Evolutionary conservation across 2,329 filamentous ascomycete species (phyloP), one percentile per base, ranked within the genome.

Genomic region (Thermoascus crustaceus): DNA sequence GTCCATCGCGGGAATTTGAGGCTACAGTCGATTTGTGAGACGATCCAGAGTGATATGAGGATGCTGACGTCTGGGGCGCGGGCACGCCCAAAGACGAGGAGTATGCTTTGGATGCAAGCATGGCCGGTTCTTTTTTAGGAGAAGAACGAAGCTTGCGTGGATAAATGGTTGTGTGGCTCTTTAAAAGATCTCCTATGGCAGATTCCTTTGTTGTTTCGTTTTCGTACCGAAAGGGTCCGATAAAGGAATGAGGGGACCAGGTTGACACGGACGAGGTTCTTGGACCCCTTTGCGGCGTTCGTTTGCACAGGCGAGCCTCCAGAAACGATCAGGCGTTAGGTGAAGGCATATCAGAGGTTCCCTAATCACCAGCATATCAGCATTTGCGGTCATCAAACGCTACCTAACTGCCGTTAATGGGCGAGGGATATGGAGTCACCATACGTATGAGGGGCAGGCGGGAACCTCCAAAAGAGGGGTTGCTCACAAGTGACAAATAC

Each of bases 91-190:
- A 34, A 7, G 53, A 47, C 14, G 51, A 47, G 13, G 55, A 45
- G 42, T 63, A 66, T 27, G 59, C 39, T 41, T 67, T 66, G n/a
- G 62, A 61, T 30, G 63, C 60, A 38, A 67, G 43, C 63, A 67
- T 67, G 30, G 41, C n/a, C n/a, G n/a, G n/a, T n/a, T n/a, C n/a
- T n/a, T n/a, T n/a, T n/a, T n/a, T n/a, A n/a, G n/a, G n/a, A n/a
- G n/a, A n/a, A n/a, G n/a, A n/a, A n/a, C n/a, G n/a, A n/a, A n/a
- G n/a, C n/a, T n/a, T n/a, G n/a, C n/a, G n/a, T n/a, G n/a, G n/a
- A n/a, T n/a, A n/a, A n/a, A n/a, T n/a, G n/a, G n/a, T n/a, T n/a
- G n/a, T n/a, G n/a, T n/a, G n/a, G n/a, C n/a, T n/a, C n/a, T n/a
- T n/a, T n/a, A n/a, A n/a, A n/a, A n/a, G n/a, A n/a, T n/a, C n/a